Percentiles rank a stretch among this genome's conserved stretches.
phyloP scores from a whole-genome alignment of 805 yeast species.

The Monosporozyma unispora region DNA sequence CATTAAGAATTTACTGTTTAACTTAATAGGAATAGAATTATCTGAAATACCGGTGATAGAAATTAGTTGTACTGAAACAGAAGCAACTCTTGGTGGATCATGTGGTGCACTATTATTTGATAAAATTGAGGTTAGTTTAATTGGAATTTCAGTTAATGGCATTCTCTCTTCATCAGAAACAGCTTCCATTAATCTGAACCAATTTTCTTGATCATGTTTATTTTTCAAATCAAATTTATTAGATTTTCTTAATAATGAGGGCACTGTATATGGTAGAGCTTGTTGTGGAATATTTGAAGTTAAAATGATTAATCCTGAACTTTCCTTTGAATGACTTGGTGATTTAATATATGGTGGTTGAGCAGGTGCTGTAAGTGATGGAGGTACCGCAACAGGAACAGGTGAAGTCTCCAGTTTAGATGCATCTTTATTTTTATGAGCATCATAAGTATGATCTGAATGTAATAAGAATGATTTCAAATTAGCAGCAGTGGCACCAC shows the following conservation, averaged over 20 bases:
- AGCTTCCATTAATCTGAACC: conserved; percentile 21
- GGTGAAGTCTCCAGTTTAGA: conserved; percentile 4
- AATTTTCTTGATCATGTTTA: conserved; percentile 30
- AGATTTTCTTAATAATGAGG: conserved; percentile 31
- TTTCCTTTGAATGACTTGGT: conserved; percentile 1
- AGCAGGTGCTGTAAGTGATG: conserved; percentile 8
- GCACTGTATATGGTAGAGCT: conserved; percentile 33
- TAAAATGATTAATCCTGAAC: conserved; percentile 27
- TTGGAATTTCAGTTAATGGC: conserved; percentile 20
- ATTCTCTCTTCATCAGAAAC: conserved; percentile 26
- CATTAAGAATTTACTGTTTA: conserved; percentile 29
- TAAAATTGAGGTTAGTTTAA: conserved; percentile 28
- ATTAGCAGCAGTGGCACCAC: background rate
- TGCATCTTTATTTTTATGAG: background rate
- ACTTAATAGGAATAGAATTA: conserved; percentile 34
- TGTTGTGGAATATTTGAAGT: conserved; percentile 27
- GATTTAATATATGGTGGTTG: conserved; percentile 5
- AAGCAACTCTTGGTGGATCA: conserved; percentile 26
- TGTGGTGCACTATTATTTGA: conserved; percentile 25
- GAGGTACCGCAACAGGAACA: conserved; percentile 2
- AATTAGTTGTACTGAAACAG: conserved; percentile 26
- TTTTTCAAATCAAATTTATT: conserved; percentile 30
- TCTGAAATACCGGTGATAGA: conserved; percentile 31
- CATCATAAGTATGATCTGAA: background rate
- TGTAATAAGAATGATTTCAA: background rate